Evolutionary conservation across 1,139 yeast genomes (phyloP), one percentile per base, ranked within the genome.

Genomic region (Fermentozyma sake): DNA sequence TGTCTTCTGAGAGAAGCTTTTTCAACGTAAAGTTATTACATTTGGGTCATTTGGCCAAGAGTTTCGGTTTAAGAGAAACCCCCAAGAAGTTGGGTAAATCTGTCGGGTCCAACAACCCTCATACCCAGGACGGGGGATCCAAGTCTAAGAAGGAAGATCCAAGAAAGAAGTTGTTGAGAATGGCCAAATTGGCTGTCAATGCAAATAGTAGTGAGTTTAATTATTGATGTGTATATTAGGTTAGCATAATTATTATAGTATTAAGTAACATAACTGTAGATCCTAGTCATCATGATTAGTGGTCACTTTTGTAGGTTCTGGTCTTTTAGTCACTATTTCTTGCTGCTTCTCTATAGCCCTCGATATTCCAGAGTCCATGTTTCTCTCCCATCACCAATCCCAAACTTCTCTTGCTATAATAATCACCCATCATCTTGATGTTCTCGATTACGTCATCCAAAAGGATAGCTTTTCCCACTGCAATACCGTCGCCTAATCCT

Each of bases 1-100:
- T 86, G 36, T 64, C 89, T 0, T 49, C 76, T 2, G 98, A 93
- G 53, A 73, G 91, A 47, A 71, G 67, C 23, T 76, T 72, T 37
- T 91, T 91, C 63, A 87, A 85, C 46, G 77, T 91, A 17, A 83
- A 82, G 45, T 61, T 69, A 21, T 61, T 93, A 34, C 99, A 91
- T 66, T 63, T 93, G 42, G 99, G 98, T 14, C 98, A 91, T 61
- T 64, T 93, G 45, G 97, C 97, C 12, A 91, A 91, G 55, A 73
- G 93, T 41, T 93, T 93, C 56, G 99, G 94, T 2, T 64, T 91
- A 30, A 76, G 99, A 58, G 97, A 91, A 46, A 81, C 95, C 3
- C 98, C 98, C 11, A 87, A 86, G 60, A 74, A 73, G 38, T 63
- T 82, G 49, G 82, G 82, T 28, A 59, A 58, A 33, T 50, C 59